Evolutionary conservation across 1,139 yeast species (phyloP).

Genomic region (Maudiozyma humilis): DNA sequence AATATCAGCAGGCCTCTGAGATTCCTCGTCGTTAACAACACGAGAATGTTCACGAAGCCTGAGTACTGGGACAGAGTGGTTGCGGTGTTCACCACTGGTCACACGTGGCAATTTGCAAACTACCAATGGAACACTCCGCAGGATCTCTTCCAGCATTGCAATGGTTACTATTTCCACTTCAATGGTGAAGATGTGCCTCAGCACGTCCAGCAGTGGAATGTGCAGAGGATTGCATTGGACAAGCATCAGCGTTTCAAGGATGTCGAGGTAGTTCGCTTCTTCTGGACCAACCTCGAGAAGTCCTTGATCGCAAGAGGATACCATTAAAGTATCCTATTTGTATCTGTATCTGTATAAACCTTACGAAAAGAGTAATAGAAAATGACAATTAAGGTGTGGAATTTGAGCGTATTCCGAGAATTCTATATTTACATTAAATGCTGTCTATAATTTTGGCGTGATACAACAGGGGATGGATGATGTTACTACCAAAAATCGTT

Average conservation of each 20-base stretch:
- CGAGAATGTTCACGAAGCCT: slow-evolving; percentile 82
- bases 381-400: too few species aligned
- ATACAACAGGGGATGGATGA: too few species aligned
- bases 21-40: slow-evolving; percentile 65
- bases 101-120: slow-evolving; percentile 89
- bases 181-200: slow-evolving; percentile 75
- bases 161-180: slow-evolving; percentile 73
- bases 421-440: too few species aligned
- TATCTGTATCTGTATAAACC: not conserved
- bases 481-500: slow-evolving; percentile 16
- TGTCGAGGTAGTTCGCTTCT: slow-evolving; percentile 71
- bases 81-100: slow-evolving; percentile 94
- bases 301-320: slow-evolving; percentile 44
- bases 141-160: slow-evolving; percentile 68
- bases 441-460: too few species aligned
- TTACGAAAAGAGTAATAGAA: not conserved
- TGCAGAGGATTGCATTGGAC: slow-evolving; percentile 66
- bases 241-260: slow-evolving; percentile 82
- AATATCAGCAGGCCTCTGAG: slow-evolving; percentile 28
- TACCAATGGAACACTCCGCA: slow-evolving; percentile 81
- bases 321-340: slow-evolving; percentile 12
- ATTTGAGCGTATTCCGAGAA: too few species aligned
- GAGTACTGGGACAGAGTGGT: slow-evolving; percentile 97
- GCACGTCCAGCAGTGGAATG: slow-evolving; percentile 80
- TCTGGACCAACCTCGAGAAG: slow-evolving; percentile 73